Conservation (phyloP, 257 asterid species). For the Hygrophila difformis region DNA sequence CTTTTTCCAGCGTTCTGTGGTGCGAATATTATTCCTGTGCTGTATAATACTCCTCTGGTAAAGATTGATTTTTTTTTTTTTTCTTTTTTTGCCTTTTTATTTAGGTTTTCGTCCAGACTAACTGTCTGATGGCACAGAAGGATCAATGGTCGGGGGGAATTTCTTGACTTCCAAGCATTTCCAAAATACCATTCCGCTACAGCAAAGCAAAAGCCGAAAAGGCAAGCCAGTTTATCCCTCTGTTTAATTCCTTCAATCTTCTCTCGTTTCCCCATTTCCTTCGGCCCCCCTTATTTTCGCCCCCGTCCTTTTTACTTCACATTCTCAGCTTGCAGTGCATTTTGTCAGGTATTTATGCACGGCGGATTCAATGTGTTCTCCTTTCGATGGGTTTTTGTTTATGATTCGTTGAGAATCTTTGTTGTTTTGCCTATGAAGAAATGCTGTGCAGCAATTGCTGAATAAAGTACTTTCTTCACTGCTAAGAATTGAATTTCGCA, state of each 20-base stretch:
- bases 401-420: neutral
- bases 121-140: too few species aligned
- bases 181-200: constrained; percentile 21
- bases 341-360: neutral
- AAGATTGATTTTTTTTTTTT: too few species aligned
- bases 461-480: neutral
- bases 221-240: constrained; percentile 14
- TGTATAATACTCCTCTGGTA: too few species aligned
- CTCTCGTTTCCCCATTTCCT: neutral
- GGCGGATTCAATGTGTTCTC: neutral
- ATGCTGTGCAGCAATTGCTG: neutral
- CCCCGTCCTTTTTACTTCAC: neutral
- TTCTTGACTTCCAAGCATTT: constrained; percentile 37
- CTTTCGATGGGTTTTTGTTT: neutral
- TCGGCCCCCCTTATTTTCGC: neutral
- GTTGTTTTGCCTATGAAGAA: neutral
- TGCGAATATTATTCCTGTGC: too few species aligned
- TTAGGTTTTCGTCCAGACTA: too few species aligned
- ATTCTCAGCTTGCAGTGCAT: constrained; percentile 3
- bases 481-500: neutral
- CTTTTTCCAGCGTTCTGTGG: too few species aligned
- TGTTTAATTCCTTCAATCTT: neutral
- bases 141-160: too few species aligned
- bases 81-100: too few species aligned
- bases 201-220: constrained; percentile 15